Conservation (phyloP, 768 basidiomycete species). For the Peribolospora baueri region DNA sequence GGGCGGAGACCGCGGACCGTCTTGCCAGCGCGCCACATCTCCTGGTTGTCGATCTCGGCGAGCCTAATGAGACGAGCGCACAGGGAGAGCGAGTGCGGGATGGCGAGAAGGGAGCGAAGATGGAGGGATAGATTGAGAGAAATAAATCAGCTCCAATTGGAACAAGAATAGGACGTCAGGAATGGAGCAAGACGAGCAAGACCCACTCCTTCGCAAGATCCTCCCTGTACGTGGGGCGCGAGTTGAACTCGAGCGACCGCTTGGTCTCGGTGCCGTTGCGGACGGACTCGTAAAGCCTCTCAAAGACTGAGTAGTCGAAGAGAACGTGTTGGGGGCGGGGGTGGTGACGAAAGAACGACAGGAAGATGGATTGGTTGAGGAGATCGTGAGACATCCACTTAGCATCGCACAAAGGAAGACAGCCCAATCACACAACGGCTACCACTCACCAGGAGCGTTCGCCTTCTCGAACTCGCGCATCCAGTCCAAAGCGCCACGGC, state of each 20-base stretch:
- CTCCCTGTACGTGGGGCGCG: constrained; percentile 68
- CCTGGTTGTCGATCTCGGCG: constrained; percentile 84
- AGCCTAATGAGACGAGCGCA: constrained; percentile 21
- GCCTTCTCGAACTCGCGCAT: constrained; percentile 78
- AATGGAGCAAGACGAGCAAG: not conserved
- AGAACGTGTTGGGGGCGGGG: too few relatives aligned
- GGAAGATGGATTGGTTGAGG: too few relatives aligned
- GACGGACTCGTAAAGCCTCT: constrained; percentile 82
- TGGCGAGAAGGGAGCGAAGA: not conserved
- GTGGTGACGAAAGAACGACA: too few relatives aligned
- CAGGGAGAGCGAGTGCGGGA: not conserved
- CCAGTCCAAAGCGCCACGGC: constrained; percentile 98
- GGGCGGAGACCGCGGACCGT: constrained; percentile 69
- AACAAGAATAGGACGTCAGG: not conserved
- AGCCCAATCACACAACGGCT: too few relatives aligned
- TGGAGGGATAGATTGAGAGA: too few relatives aligned
- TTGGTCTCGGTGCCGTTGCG: constrained; percentile 88
- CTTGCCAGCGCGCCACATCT: constrained; percentile 97
- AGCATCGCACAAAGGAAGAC: too few relatives aligned
- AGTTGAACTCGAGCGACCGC: constrained; percentile 89
- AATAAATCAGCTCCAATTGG: not conserved
- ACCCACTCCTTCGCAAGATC: constrained; percentile 56
- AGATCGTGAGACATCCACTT: too few relatives aligned
- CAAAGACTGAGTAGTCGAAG: constrained; percentile 33
- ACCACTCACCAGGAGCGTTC: constrained; percentile 36